phyloP scores from a whole-genome alignment of 2,329 filamentous ascomycete genomes.

The Penicillium rolfsii region DNA sequence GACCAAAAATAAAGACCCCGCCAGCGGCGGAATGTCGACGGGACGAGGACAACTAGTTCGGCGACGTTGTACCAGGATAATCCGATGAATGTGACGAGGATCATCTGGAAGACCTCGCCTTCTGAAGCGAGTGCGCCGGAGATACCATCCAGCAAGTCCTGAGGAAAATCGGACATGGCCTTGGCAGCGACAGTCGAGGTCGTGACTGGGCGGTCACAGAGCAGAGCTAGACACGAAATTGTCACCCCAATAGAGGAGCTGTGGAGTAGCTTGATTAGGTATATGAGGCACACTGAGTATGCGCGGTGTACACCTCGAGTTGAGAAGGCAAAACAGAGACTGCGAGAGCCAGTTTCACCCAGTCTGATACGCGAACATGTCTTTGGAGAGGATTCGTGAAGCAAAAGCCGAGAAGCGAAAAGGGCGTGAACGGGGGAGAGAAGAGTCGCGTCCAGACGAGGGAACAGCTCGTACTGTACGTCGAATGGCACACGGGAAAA shows the following conservation, averaged over 20 bases:
- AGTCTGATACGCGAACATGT: slow-evolving; percentile 27
- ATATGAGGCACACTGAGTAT: not conserved
- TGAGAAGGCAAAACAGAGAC: slow-evolving; percentile 6
- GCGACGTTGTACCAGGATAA: slow-evolving; percentile 55
- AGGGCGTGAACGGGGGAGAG: not conserved
- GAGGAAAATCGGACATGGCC: slow-evolving; percentile 24
- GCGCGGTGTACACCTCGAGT: not conserved
- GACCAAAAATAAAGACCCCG: slow-evolving; percentile 51
- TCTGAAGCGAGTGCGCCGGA: slow-evolving; percentile 34
- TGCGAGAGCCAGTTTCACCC: slow-evolving; percentile 21
- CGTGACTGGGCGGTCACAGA: not conserved
- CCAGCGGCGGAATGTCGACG: slow-evolving; percentile 45
- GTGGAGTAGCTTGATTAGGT: not conserved
- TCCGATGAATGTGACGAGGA: slow-evolving; percentile 38
- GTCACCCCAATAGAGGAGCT: not conserved
- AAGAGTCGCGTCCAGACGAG: not conserved
- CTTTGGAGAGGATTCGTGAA: not conserved
- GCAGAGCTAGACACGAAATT: not conserved
- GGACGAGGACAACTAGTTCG: slow-evolving; percentile 47
- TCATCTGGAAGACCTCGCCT: slow-evolving; percentile 28
- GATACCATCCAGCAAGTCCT: slow-evolving; percentile 36
- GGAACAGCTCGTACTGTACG: not conserved
- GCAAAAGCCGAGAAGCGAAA: not conserved
- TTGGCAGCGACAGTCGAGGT: slow-evolving; percentile 10
- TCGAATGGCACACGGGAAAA: not conserved